Percentiles rank a stretch among this genome's conserved stretches.
phyloP scores from a whole-genome alignment of 164 flowering plant genomes.

The Berberis thunbergii region DNA sequence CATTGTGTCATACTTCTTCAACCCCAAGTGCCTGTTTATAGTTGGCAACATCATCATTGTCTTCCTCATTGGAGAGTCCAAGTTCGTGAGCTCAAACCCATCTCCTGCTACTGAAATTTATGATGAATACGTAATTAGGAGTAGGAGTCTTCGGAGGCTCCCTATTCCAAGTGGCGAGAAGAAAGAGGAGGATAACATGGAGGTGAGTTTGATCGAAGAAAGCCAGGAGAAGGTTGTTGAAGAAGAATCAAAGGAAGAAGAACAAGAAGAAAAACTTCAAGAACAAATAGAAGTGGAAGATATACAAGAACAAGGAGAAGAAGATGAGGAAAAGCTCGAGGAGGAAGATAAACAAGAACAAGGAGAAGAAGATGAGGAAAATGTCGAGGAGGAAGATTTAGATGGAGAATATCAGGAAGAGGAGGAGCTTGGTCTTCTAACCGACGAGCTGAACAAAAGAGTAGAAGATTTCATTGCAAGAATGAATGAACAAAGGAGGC shows the following conservation, averaged over 20 bases:
- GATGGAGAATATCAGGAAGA: constrained; percentile 10
- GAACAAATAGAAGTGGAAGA: not conserved
- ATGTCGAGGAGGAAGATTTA: constrained; percentile 3
- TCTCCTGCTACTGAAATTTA: constrained; percentile 20
- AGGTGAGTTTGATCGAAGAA: constrained; percentile 4
- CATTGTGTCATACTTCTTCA: constrained; percentile 20
- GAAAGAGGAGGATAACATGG: constrained; percentile 5
- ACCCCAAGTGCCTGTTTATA: constrained; percentile 45
- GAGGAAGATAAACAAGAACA: not conserved
- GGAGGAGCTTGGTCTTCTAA: constrained; percentile 19
- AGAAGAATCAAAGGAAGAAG: not conserved
- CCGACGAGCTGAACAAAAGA: constrained; percentile 46
- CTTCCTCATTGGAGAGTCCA: constrained; percentile 52
- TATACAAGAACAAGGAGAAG: no score
- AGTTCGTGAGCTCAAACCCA: constrained; percentile 24
- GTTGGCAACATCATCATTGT: constrained; percentile 46
- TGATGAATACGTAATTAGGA: constrained; percentile 28
- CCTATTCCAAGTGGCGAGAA: constrained; percentile 9
- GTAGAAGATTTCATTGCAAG: constrained; percentile 69
- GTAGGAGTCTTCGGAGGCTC: constrained; percentile 10
- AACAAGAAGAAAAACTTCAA: constrained; percentile 5
- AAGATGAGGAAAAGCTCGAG: no score
- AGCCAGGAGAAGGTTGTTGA: constrained; percentile 1
- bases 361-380: no score
- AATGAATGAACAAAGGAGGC: constrained; percentile 44